Percentiles rank a stretch among this genome's conserved stretches.
These are phyloP conservation scores for Dactylellina haptotyla DNA, from an alignment of 2,329 filamentous ascomycete species.

Conservation along the genomic window DNA sequence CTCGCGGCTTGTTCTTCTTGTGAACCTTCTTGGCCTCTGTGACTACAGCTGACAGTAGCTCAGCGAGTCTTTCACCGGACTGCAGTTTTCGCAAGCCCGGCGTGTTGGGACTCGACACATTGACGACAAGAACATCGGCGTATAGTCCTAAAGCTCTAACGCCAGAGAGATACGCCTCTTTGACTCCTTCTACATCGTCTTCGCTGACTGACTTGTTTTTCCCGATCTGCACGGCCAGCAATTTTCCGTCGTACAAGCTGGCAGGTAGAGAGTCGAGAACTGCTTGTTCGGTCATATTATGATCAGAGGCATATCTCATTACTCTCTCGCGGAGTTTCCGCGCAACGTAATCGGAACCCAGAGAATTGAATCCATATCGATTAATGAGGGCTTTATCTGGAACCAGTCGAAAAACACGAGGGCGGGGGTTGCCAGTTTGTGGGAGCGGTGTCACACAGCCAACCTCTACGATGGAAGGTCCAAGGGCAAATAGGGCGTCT, in stretches of 20 bases:
- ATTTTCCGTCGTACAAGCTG: conserved; percentile 76
- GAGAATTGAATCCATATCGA: conserved; percentile 92
- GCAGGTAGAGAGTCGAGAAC: conserved; percentile 86
- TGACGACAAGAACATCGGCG: conserved; percentile 96
- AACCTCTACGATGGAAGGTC: conserved; percentile 87
- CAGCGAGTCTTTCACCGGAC: conserved; percentile 81
- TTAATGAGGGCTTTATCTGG: conserved; percentile 90
- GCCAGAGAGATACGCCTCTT: conserved; percentile 84
- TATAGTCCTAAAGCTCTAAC: conserved; percentile 84
- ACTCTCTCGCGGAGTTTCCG: conserved; percentile 80
- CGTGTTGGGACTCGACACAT: conserved; percentile 96
- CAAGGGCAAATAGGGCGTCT: conserved; percentile 82
- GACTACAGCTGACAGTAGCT: conserved; percentile 83
- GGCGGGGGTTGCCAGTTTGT: conserved; percentile 86
- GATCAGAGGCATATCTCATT: conserved; percentile 76
- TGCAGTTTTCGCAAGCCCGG: conserved; percentile 89
- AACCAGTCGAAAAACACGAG: conserved; percentile 86
- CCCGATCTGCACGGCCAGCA: conserved; percentile 90
- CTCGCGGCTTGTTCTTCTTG: conserved; percentile 76
- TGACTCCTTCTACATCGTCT: conserved; percentile 82
- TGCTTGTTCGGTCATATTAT: conserved; percentile 75
- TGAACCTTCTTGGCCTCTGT: conserved; percentile 74
- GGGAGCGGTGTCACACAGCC: conserved; percentile 89
- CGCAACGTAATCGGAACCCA: conserved; percentile 87
- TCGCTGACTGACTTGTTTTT: conserved; percentile 97